Conservation (phyloP, 805 yeast genomes). For the Kodamaea hsintzibuensis region DNA sequence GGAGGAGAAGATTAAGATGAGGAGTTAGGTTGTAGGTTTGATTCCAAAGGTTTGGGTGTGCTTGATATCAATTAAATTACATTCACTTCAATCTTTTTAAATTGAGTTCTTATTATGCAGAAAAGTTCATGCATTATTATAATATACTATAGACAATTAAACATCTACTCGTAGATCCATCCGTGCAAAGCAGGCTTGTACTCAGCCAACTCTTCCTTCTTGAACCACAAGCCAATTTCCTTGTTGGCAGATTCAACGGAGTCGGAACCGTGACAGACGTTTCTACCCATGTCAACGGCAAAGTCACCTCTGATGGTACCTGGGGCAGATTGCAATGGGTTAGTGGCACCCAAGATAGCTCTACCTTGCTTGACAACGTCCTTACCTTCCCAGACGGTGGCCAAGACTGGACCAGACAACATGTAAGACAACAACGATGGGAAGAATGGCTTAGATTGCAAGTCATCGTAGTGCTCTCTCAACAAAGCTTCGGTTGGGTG, state of each 20-base stretch:
- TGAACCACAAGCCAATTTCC: constrained; percentile 98
- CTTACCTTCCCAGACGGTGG: constrained; percentile 99
- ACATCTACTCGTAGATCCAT: constrained; percentile 89
- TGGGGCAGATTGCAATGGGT: constrained; percentile 96
- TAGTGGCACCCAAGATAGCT: constrained; percentile 96
- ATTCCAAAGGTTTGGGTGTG: too few relatives aligned
- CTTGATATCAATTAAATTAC: too few relatives aligned
- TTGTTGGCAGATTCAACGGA: constrained; percentile 96
- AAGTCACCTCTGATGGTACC: constrained; percentile 99
- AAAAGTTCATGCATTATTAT: neutral
- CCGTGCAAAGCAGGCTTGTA: constrained; percentile 83
- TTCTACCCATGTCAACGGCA: constrained; percentile 98
- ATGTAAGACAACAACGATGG: constrained; percentile 94
- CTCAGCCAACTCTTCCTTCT: constrained; percentile 90
- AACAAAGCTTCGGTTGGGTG: constrained; percentile 84
- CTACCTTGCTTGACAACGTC: constrained; percentile 99
- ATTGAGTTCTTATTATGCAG: too few relatives aligned
- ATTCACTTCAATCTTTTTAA: too few relatives aligned
- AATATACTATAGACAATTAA: constrained; percentile 1
- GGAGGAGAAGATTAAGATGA: too few relatives aligned
- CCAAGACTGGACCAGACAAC: constrained; percentile 98
- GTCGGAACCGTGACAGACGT: constrained; percentile 99
- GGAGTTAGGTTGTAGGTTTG: too few relatives aligned
- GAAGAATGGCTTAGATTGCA: constrained; percentile 96
- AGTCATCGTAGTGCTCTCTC: constrained; percentile 94